A percentile compares a stretch with the other conserved stretches of the same genome.
Evolutionary conservation across 495 filamentous ascomycete species (phyloP).

Genomic region (Penicillium macrosclerotiorum): DNA sequence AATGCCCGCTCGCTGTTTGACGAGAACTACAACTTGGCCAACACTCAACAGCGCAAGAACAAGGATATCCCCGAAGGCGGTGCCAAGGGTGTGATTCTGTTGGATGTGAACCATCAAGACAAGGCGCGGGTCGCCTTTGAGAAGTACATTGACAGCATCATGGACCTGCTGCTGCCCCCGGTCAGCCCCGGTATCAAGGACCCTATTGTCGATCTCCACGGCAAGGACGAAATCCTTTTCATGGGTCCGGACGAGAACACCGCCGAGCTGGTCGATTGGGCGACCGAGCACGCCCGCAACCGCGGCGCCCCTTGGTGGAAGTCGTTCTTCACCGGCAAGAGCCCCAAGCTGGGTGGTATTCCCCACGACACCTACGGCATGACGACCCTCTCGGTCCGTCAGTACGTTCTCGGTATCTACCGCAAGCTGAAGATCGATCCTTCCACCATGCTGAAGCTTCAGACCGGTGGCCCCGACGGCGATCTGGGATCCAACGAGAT

Average conservation of each 20-base stretch:
- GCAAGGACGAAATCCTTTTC: conserved; percentile 93
- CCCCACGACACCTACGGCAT: conserved; percentile 96
- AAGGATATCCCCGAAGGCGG: conserved; percentile 99
- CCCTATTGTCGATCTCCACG: conserved; percentile 91
- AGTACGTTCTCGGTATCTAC: conserved; percentile 95
- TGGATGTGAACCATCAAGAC: conserved; percentile 92
- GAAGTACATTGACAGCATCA: conserved; percentile 98
- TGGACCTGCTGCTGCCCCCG: conserved; percentile 88
- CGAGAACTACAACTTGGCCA: conserved; percentile 97
- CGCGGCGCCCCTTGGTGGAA: conserved; percentile 98
- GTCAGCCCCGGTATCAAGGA: conserved; percentile 97
- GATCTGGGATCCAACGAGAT: conserved; percentile 98
- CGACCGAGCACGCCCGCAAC: conserved; percentile 85
- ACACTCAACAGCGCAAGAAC: conserved; percentile 99
- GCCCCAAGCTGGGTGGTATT: conserved; percentile 91
- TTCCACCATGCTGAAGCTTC: conserved; percentile 80
- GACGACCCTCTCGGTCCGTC: conserved; percentile 94
- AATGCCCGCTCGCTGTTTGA: conserved; percentile 95
- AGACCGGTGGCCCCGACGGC: conserved; percentile 95
- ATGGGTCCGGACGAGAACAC: conserved; percentile 99
- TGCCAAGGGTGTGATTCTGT: conserved; percentile 94
- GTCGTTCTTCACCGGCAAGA: conserved; percentile 99
- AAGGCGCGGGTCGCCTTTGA: conserved; percentile 89
- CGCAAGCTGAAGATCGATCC: conserved; percentile 89
- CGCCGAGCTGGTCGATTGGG: conserved; percentile 95